These are phyloP conservation scores for Pseudozyma hubeiensis DNA, from an alignment of 1,284 basidiomycete genomes.

Conservation along the genomic window DNA sequence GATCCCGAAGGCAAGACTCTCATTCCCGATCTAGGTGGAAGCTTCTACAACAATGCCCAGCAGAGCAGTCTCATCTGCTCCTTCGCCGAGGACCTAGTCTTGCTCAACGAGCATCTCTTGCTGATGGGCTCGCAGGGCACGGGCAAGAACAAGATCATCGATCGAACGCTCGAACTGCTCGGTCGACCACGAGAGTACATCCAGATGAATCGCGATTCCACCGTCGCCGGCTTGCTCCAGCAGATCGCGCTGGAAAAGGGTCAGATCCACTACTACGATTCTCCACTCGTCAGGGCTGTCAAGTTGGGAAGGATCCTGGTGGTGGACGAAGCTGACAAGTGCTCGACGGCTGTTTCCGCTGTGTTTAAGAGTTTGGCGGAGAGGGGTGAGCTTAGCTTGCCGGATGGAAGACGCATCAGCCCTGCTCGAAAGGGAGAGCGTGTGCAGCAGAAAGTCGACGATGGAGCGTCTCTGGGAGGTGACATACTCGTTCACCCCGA, in stretches of 20 bases:
- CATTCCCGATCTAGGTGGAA: constrained; percentile 63
- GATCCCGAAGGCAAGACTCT: constrained; percentile 66
- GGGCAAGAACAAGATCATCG: constrained; percentile 70
- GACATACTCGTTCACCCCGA: constrained; percentile 66
- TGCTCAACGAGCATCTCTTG: constrained; percentile 67
- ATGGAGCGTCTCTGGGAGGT: constrained; percentile 4
- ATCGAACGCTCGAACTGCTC: constrained; percentile 68
- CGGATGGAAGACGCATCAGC: constrained; percentile 66
- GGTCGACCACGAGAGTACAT: constrained; percentile 69
- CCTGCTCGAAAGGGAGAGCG: constrained; percentile 28
- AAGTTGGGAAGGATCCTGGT: constrained; percentile 68
- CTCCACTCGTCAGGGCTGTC: constrained; percentile 68
- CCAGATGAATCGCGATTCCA: constrained; percentile 68
- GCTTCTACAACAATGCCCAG: constrained; percentile 68
- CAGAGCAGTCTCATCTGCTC: constrained; percentile 66
- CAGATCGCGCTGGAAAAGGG: constrained; percentile 66
- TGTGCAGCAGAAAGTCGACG: constrained; percentile 1
- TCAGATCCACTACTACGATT: constrained; percentile 65
- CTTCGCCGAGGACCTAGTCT: constrained; percentile 67
- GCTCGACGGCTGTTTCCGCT: constrained; percentile 68
- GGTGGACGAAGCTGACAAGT: constrained; percentile 70
- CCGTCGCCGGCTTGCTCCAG: constrained; percentile 64
- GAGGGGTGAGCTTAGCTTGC: constrained; percentile 68
- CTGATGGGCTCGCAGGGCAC: constrained; percentile 69
- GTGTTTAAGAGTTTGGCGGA: constrained; percentile 68